Percentiles rank a stretch among this genome's conserved stretches.
Conservation (phyloP, 768 basidiomycete genomes). For the Leccinellum luteum region DNA sequence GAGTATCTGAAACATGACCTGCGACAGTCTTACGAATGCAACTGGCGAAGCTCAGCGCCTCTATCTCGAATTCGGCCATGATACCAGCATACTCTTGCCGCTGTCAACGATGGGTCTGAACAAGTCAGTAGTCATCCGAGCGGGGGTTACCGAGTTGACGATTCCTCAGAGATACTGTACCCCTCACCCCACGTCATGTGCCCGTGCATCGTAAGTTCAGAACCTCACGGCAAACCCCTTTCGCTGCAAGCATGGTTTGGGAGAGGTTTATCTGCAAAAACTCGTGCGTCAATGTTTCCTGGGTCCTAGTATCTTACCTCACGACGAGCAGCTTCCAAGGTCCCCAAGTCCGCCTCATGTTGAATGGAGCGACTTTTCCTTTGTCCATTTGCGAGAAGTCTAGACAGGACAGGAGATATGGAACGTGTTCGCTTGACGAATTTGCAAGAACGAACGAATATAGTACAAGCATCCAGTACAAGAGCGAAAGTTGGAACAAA, state of each 20-base stretch:
- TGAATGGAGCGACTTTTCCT: slow-evolving; percentile 41
- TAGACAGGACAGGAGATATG: slow-evolving; percentile 29
- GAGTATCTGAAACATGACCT: not conserved
- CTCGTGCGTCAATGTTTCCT: slow-evolving; percentile 23
- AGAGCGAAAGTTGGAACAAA: slow-evolving; percentile 35
- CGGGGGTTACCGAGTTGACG: not conserved
- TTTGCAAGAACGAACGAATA: slow-evolving; percentile 32
- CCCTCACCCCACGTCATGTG: slow-evolving; percentile 30
- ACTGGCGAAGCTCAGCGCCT: slow-evolving; percentile 32
- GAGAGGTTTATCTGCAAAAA: slow-evolving; percentile 38
- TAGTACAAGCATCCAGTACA: slow-evolving; percentile 29
- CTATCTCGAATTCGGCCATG: slow-evolving; percentile 44
- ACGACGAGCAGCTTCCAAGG: slow-evolving; percentile 25
- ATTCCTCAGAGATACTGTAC: slow-evolving; percentile 29
- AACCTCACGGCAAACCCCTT: slow-evolving; percentile 41
- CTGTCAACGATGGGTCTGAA: slow-evolving; percentile 38
- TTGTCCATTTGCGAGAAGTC: slow-evolving; percentile 35
- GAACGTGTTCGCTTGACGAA: slow-evolving; percentile 37
- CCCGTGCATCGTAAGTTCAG: slow-evolving; percentile 33
- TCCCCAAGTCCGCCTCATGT: slow-evolving; percentile 41
- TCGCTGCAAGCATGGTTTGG: slow-evolving; percentile 44
- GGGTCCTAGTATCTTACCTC: not conserved
- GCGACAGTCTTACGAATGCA: slow-evolving; percentile 33
- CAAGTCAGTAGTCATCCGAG: slow-evolving; percentile 24
- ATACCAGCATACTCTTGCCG: slow-evolving; percentile 39